Base-by-base conservation (phyloP, 78 protist genomes). In the Capsaspora owczarzaki region DNA sequence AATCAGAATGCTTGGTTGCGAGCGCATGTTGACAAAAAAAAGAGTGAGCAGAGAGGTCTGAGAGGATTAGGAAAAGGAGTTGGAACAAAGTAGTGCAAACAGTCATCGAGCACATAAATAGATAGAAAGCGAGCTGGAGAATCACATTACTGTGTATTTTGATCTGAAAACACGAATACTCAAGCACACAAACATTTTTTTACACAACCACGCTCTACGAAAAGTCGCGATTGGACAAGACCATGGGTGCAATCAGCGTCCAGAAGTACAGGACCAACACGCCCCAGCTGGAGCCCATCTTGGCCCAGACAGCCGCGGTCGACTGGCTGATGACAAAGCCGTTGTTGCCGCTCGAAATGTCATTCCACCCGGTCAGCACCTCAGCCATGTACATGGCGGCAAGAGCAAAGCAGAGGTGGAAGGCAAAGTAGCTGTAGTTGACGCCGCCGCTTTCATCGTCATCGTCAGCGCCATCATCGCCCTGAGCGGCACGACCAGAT, bases 301-400 rank as follows among this genome's bases (percentile, higher is more conserved):
- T 82, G 49, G 85, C 89, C 92, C 92, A 89, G 42, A 83, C 80
- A 0, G 89, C 72, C 29, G 83, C 92, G 53, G 27, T 37, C 43
- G 43, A 14, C 74, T 14, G 41, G 23, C 35, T 22, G 12, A 69
- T 29, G 43, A 5, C 19, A 41, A 69, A 41, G 6, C 19, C 23
- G 33, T 12, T 23, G 16, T 10, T 63, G 29, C 12, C 33, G 71
- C 20, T 63, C 37, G 29, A 31, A 27, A 81, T 60, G n/a, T 83
- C 80, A 25, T 84, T 41, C 88, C 87, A 89, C 56, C 33, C 53
- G 20, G 88, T 88, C 10, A 88, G 40, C 31, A 88, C 72, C 85
- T 78, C 68, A 12, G 82, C 80, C 8, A 84, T 35, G 63, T 87
- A 87, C 86, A 79, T 80, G 19, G 91, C 91, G 68, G 87, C 91